Percentiles rank a stretch among this genome's conserved stretches.
Conservation (phyloP, 1,139 yeast genomes). For the Spencermartinsiella ligniputridi region DNA sequence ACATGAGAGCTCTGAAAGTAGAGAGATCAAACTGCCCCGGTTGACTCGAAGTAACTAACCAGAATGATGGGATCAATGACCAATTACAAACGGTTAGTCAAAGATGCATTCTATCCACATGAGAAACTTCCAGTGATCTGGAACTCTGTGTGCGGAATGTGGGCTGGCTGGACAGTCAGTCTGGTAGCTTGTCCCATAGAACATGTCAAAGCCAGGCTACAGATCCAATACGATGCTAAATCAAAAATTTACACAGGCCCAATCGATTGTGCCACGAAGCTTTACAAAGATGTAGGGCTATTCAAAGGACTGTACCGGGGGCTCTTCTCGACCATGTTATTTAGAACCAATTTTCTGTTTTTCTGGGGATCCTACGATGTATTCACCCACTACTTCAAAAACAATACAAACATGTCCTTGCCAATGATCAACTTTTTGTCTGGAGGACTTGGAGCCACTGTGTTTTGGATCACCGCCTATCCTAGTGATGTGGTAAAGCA, state of each 20-base stretch:
- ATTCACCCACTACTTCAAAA: constrained; percentile 63
- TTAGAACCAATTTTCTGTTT: constrained; percentile 78
- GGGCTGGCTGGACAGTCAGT: constrained; percentile 84
- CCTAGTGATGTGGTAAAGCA: constrained; percentile 90
- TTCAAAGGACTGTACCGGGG: constrained; percentile 79
- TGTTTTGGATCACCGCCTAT: constrained; percentile 87
- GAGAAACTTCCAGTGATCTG: constrained; percentile 67
- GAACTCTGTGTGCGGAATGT: constrained; percentile 69
- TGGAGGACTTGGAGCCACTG: constrained; percentile 78
- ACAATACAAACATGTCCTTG: constrained; percentile 57
- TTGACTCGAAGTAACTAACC: not conserved
- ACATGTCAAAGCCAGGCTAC: constrained; percentile 81
- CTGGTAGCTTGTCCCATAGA: constrained; percentile 94
- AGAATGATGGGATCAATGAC: constrained; percentile 79
- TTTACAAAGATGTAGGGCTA: constrained; percentile 57
- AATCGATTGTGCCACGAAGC: constrained; percentile 52
- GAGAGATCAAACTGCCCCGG: not conserved
- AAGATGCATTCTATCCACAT: constrained; percentile 58
- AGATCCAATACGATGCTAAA: constrained; percentile 81
- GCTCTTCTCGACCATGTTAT: constrained; percentile 77
- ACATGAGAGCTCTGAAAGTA: not conserved
- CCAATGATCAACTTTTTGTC: constrained; percentile 84
- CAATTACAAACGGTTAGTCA: constrained; percentile 63
- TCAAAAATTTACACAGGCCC: constrained; percentile 74
- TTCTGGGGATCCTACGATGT: constrained; percentile 96